Percentiles rank a stretch among this genome's conserved stretches.
phyloP scores from a whole-genome alignment of 768 basidiomycete genomes.

The Amanita molliuscula region DNA sequence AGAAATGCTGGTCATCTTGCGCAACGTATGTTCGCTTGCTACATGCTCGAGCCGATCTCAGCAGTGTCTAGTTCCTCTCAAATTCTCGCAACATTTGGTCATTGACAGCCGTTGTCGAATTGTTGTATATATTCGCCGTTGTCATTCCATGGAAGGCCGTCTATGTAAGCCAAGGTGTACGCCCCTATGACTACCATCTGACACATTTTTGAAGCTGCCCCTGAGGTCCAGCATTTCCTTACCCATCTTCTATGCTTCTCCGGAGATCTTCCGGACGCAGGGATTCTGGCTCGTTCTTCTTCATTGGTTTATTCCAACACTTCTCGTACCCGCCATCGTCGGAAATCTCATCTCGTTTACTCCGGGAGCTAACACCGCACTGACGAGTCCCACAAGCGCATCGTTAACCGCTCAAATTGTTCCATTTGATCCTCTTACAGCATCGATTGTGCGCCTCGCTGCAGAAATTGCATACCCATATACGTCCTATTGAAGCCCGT shows the following conservation, averaged over 20 bases:
- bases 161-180: constrained; percentile 22
- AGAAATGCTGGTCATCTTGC: constrained; percentile 25
- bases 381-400: background rate
- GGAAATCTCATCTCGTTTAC: constrained; percentile 58
- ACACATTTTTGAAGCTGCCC: constrained; percentile 15
- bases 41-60: constrained; percentile 3
- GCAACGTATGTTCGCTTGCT: constrained; percentile 20
- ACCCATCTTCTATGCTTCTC: constrained; percentile 39
- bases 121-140: constrained; percentile 38
- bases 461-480: constrained; percentile 51
- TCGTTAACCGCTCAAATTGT: constrained; percentile 13
- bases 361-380: constrained; percentile 19
- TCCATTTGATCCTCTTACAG: constrained; percentile 52
- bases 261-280: constrained; percentile 29
- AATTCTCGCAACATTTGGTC: constrained; percentile 53
- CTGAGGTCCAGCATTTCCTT: constrained; percentile 17
- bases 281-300: constrained; percentile 44
- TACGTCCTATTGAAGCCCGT: constrained; percentile 14
- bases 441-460: constrained; percentile 54
- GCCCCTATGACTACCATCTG: background rate
- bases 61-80: constrained; percentile 43
- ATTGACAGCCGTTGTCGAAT: constrained; percentile 41
- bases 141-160: constrained; percentile 43
- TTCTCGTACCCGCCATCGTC: constrained; percentile 46
- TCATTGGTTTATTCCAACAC: constrained; percentile 54